These are phyloP conservation scores for Cytospora paraplurivora DNA, from an alignment of 2,329 filamentous ascomycete species.

Conservation along the genomic window DNA sequence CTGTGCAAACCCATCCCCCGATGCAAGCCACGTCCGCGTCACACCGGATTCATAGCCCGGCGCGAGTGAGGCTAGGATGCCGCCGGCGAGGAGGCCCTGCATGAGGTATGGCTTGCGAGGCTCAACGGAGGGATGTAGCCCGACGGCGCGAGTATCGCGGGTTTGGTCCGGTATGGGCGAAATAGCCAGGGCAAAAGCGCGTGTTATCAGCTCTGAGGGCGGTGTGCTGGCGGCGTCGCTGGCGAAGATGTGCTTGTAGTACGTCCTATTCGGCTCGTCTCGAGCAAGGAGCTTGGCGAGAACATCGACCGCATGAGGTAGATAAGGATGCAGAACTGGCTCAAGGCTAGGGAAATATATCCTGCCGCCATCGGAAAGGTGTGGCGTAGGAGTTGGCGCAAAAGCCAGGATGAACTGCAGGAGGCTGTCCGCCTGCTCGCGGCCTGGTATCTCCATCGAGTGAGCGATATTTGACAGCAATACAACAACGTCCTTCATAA, in stretches of 20 bases:
- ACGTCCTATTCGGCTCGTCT: constrained; percentile 87
- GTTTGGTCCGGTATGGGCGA: constrained; percentile 75
- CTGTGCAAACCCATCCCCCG: constrained; percentile 79
- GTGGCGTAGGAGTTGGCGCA: constrained; percentile 75
- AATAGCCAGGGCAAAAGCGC: constrained; percentile 83
- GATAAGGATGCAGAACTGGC: constrained; percentile 79
- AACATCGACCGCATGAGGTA: constrained; percentile 86
- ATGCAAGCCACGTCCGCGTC: constrained; percentile 78
- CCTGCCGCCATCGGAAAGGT: constrained; percentile 45
- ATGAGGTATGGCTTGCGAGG: constrained; percentile 85
- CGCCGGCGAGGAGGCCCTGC: constrained; percentile 87
- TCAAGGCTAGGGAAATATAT: constrained; percentile 82
- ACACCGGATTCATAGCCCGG: constrained; percentile 67
- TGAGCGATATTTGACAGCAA: constrained; percentile 87
- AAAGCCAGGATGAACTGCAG: constrained; percentile 90
- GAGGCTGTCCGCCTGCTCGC: constrained; percentile 84
- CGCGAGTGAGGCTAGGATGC: constrained; percentile 77
- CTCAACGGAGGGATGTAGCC: constrained; percentile 70
- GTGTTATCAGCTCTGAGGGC: constrained; percentile 79
- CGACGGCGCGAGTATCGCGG: constrained; percentile 57
- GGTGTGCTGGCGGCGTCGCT: constrained; percentile 66
- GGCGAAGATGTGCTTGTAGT: constrained; percentile 80
- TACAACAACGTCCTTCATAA: constrained; percentile 93
- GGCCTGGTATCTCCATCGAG: constrained; percentile 76
- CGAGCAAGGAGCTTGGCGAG: constrained; percentile 88